A percentile compares a stretch with the other conserved stretches of the same genome.
Conservation (phyloP, 306 rosid species). For the Acacia crassicarpa region DNA sequence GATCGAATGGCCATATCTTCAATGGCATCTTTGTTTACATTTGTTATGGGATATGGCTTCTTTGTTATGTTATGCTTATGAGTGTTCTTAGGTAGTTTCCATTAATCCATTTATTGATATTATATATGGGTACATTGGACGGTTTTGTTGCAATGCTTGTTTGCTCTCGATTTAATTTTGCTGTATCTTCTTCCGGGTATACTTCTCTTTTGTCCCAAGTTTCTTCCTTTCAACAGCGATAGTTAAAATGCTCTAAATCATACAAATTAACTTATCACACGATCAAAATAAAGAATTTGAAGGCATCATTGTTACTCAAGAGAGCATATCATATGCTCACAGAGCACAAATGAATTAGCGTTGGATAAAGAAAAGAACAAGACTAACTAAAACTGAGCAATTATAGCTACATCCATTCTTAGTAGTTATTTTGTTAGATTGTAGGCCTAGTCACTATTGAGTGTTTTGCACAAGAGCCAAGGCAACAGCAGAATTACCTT, state of each 20-base stretch:
- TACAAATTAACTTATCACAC: not conserved
- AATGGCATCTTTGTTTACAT: not conserved
- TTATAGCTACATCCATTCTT: not conserved
- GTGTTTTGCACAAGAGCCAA: not conserved
- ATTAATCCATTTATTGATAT: too few species aligned
- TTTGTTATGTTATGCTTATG: too few species aligned
- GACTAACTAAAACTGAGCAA: not conserved
- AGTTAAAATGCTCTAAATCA: not conserved
- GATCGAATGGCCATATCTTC: not conserved
- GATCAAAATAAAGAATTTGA: not conserved
- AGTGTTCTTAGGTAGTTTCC: too few species aligned
- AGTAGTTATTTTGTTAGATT: not conserved
- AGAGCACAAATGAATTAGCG: not conserved
- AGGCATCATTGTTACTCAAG: not conserved
- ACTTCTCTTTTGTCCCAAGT: not conserved
- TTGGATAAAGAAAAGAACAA: not conserved
- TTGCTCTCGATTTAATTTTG: not conserved
- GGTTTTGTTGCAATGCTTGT: not conserved
- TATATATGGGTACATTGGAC: not conserved
- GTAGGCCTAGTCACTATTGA: not conserved
- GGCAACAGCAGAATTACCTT: constrained; percentile 56
- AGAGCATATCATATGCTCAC: not conserved
- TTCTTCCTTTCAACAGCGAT: not conserved
- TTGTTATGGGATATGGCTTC: not conserved
- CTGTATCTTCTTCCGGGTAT: not conserved